phyloP scores from a whole-genome alignment of 2,329 filamentous ascomycete species.

The Xylariaceae sp. region DNA sequence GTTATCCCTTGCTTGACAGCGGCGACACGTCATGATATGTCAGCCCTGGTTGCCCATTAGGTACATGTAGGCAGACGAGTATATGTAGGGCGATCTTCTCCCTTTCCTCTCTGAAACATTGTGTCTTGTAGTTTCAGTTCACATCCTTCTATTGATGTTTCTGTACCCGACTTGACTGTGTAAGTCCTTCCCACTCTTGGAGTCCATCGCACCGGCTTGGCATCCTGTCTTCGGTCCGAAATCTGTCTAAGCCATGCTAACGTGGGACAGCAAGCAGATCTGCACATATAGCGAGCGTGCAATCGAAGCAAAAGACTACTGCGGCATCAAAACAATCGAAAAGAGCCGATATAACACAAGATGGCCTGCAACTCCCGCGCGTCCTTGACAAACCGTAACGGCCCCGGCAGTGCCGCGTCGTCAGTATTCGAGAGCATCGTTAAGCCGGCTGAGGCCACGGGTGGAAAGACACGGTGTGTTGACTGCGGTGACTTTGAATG shows the following conservation, averaged over 20 bases:
- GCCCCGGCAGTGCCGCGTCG: conserved; percentile 44
- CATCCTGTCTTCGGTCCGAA: no score
- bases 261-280: no score
- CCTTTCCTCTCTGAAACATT: no score
- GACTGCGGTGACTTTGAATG: conserved; percentile 48
- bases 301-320: background rate
- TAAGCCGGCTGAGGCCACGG: conserved; percentile 41
- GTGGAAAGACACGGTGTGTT: conserved; percentile 44
- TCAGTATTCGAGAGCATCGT: conserved; percentile 47
- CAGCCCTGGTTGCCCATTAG: background rate
- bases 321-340: background rate
- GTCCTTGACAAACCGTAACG: conserved; percentile 38
- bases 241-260: no score
- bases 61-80: background rate
- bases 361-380: conserved; percentile 26
- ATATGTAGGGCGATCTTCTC: background rate
- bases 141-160: no score
- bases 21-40: background rate
- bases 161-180: no score
- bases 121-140: no score
- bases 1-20: background rate
- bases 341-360: background rate
- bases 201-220: no score
- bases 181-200: no score
- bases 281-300: no score